These are phyloP conservation scores for Lithospermum erythrorhizon DNA, from an alignment of 257 asterid genomes.

Conservation along the genomic window DNA sequence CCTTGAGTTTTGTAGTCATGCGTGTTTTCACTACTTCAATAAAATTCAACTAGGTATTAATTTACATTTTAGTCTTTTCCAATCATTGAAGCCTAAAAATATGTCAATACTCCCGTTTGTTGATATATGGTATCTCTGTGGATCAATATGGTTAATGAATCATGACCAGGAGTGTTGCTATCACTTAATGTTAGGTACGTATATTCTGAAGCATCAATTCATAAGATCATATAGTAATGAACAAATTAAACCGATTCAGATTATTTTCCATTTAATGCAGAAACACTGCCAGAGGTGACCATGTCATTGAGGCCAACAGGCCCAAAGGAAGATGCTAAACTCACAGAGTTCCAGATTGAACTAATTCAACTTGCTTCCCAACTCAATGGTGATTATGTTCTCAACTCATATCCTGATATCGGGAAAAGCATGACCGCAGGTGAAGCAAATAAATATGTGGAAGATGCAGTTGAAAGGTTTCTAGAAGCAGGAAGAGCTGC, in stretches of 20 bases:
- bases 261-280: conserved; percentile 23
- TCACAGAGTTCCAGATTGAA: conserved; percentile 74
- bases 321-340: conserved; percentile 58
- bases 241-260: neutral
- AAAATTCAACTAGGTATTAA: no score
- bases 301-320: conserved; percentile 48
- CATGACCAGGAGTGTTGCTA: no score
- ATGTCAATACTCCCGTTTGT: no score
- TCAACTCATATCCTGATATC: conserved; percentile 64
- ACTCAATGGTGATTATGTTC: conserved; percentile 75
- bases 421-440: conserved; percentile 64
- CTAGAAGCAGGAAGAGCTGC: conserved; percentile 89
- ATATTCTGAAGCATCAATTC: no score
- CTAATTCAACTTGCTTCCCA: conserved; percentile 95
- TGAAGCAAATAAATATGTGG: conserved; percentile 55
- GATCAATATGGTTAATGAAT: no score
- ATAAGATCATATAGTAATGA: no score
- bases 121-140: no score
- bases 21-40: no score
- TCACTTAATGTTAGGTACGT: no score
- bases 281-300: conserved; percentile 54
- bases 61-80: no score
- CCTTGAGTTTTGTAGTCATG: no score
- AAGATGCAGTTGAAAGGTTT: conserved; percentile 79
- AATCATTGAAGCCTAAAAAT: no score